These are phyloP conservation scores for Torulaspora quercuum DNA, from an alignment of 805 yeast species.

Conservation along the genomic window DNA sequence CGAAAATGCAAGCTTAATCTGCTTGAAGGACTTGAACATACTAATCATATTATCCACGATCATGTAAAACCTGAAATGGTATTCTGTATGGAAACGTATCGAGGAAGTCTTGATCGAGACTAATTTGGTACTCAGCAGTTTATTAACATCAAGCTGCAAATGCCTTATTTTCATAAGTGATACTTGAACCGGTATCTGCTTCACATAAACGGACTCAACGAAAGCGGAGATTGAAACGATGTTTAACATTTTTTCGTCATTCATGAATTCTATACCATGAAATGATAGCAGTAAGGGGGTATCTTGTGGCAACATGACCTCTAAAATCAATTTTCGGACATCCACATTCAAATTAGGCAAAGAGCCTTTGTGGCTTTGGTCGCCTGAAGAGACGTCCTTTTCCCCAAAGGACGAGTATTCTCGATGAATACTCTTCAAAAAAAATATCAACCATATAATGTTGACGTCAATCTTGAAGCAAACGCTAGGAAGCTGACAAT, in stretches of 20 bases:
- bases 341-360: constrained; percentile 6
- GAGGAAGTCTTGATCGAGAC: constrained; percentile 18
- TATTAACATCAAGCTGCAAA: constrained; percentile 14
- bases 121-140: not conserved
- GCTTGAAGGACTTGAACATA: constrained; percentile 46
- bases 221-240: constrained; percentile 17
- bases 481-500: constrained; percentile 22
- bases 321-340: constrained; percentile 24
- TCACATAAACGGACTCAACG: constrained; percentile 33
- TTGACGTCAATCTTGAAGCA: constrained; percentile 31
- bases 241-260: constrained; percentile 5
- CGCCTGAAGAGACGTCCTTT: not conserved
- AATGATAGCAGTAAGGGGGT: constrained; percentile 24
- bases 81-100: constrained; percentile 33
- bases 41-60: constrained; percentile 51
- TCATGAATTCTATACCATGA: constrained; percentile 11
- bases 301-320: constrained; percentile 29
- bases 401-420: constrained; percentile 13
- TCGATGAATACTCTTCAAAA: constrained; percentile 17
- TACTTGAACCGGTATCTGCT: constrained; percentile 22
- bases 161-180: constrained; percentile 22
- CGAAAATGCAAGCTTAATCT: constrained; percentile 43
- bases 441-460: constrained; percentile 31
- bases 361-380: not conserved
- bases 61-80: constrained; percentile 43